Conservation (phyloP, 192 early-diverging fungal genomes). For the Thamnidium elegans region DNA sequence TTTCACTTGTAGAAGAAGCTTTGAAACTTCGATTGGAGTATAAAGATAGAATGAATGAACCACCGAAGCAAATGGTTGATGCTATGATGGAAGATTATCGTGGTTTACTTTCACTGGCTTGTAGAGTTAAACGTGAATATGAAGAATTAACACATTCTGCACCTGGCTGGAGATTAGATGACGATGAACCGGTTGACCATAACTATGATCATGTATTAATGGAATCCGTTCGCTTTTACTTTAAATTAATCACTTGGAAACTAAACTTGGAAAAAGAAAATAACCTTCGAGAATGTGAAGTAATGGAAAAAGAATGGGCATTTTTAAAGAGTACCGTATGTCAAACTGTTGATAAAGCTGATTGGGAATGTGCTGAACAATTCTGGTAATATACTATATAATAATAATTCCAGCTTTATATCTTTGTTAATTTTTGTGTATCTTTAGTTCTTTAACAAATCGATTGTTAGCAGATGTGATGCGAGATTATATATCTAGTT, state of each 20-base stretch:
- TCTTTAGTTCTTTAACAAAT: slow-evolving; percentile 46
- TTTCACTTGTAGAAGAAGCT: slow-evolving; percentile 78
- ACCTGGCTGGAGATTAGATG: slow-evolving; percentile 66
- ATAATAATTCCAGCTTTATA: no score
- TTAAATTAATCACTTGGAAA: slow-evolving; percentile 73
- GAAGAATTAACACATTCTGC: slow-evolving; percentile 56
- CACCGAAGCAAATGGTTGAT: slow-evolving; percentile 62
- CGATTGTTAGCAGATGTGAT: slow-evolving; percentile 47
- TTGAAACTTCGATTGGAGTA: slow-evolving; percentile 74
- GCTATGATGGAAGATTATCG: slow-evolving; percentile 80
- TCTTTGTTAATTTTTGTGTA: neutral
- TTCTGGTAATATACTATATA: slow-evolving; percentile 64
- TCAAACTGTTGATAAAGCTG: slow-evolving; percentile 67
- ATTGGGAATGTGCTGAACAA: slow-evolving; percentile 69
- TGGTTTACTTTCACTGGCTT: slow-evolving; percentile 65
- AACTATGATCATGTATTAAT: slow-evolving; percentile 73
- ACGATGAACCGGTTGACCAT: slow-evolving; percentile 28
- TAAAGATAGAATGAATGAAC: slow-evolving; percentile 53
- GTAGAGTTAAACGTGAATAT: slow-evolving; percentile 71
- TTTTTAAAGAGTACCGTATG: slow-evolving; percentile 65
- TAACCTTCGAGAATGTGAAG: slow-evolving; percentile 68
- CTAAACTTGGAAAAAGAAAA: slow-evolving; percentile 55
- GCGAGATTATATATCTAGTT: slow-evolving; percentile 41
- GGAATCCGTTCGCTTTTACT: slow-evolving; percentile 73
- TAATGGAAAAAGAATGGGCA: slow-evolving; percentile 84